phyloP scores from a whole-genome alignment of 2,329 filamentous ascomycete genomes.

The Pseudogymnoascus sp. region DNA sequence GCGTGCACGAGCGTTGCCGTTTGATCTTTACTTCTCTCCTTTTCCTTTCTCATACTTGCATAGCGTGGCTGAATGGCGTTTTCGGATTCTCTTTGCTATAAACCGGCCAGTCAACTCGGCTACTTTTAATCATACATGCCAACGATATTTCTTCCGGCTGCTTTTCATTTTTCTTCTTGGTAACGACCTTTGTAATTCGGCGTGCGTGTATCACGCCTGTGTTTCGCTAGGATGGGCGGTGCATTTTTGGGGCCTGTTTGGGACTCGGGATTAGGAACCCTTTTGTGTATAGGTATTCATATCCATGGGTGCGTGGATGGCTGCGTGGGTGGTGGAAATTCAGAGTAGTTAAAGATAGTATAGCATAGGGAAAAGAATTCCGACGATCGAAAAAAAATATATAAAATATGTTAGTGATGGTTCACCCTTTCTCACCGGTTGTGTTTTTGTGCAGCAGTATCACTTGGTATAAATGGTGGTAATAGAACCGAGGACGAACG shows the following conservation, averaged over 20 bases:
- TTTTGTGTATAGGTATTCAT: background rate
- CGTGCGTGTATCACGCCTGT: background rate
- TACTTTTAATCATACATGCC: background rate
- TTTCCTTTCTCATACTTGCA: constrained; percentile 7
- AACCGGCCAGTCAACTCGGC: background rate
- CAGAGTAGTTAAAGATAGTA: background rate
- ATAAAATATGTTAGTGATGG: background rate
- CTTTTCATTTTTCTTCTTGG: background rate
- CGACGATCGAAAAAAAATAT: background rate
- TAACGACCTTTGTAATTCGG: background rate
- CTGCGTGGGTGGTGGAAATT: background rate
- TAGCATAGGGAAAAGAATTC: background rate
- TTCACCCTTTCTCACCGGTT: background rate
- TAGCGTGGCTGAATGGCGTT: constrained; percentile 6
- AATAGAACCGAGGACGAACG: background rate
- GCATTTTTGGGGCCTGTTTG: constrained; percentile 1
- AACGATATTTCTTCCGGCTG: background rate
- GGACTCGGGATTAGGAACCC: background rate
- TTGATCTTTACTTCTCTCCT: constrained; percentile 2
- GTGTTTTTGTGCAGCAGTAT: background rate
- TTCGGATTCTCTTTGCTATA: background rate
- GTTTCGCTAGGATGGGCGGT: constrained; percentile 1
- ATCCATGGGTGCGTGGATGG: background rate
- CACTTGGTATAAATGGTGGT: background rate
- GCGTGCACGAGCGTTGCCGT: background rate